Evolutionary conservation across 2,329 filamentous ascomycete species (phyloP).

Genomic region (Cercospora janseana): DNA sequence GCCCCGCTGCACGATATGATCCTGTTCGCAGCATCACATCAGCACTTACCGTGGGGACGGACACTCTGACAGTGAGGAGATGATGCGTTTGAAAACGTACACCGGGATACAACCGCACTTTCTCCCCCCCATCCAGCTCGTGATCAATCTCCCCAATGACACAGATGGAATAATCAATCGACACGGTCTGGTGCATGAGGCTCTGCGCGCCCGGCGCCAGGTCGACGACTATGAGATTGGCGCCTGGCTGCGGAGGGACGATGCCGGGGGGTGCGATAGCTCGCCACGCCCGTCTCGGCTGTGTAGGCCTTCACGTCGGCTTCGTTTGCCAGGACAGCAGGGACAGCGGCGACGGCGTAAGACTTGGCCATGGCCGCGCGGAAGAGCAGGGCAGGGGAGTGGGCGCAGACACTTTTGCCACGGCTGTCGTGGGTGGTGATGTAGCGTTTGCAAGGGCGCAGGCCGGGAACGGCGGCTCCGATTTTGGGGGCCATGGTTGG

Average conservation of each 20-base stretch:
- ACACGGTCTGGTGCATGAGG: constrained; percentile 28
- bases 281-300: constrained; percentile 19
- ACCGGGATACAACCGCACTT: constrained; percentile 24
- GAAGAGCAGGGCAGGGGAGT: constrained; percentile 23
- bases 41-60: background rate
- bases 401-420: constrained; percentile 26
- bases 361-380: constrained; percentile 22
- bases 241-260: constrained; percentile 21
- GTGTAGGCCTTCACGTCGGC: constrained; percentile 26
- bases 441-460: constrained; percentile 27
- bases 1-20: constrained; percentile 28
- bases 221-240: constrained; percentile 26
- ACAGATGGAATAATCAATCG: constrained; percentile 27
- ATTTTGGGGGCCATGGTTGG: too few relatives aligned
- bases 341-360: constrained; percentile 23
- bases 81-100: constrained; percentile 12
- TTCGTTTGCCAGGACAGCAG: constrained; percentile 23
- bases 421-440: constrained; percentile 26
- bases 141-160: constrained; percentile 27
- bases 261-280: constrained; percentile 21
- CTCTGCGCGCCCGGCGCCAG: constrained; percentile 24
- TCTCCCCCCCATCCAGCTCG: constrained; percentile 27
- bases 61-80: too few relatives aligned
- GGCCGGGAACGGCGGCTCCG: constrained; percentile 14
- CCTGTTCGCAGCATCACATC: constrained; percentile 12